These are phyloP conservation scores for Phytophthora quininea DNA, from an alignment of 352 stramenopile species.

Conservation along the genomic window DNA sequence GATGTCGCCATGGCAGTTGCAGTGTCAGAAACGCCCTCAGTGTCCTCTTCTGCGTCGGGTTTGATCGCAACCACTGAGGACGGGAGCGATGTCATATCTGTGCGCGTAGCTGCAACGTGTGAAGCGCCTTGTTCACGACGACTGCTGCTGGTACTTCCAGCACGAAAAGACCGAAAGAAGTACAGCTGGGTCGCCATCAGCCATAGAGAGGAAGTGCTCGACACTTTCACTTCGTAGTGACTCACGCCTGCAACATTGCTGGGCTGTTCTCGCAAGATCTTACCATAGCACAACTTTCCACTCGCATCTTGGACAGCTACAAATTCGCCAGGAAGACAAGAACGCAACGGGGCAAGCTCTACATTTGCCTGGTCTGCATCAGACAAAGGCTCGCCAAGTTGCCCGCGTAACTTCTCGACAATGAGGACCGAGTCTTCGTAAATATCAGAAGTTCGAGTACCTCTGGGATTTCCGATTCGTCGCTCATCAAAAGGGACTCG, in stretches of 20 bases:
- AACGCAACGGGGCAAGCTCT: constrained; percentile 67
- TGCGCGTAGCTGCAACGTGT: background rate
- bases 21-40: constrained; percentile 16
- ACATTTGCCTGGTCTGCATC: constrained; percentile 51
- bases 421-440: constrained; percentile 69
- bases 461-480: constrained; percentile 51
- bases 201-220: constrained; percentile 43
- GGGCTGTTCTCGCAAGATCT: constrained; percentile 54
- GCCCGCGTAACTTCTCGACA: constrained; percentile 69
- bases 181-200: constrained; percentile 67
- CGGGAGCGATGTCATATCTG: constrained; percentile 18
- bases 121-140: constrained; percentile 1
- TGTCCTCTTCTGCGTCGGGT: constrained; percentile 10
- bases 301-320: constrained; percentile 59
- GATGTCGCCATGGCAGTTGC: constrained; percentile 1
- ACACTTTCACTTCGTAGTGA: constrained; percentile 69
- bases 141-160: constrained; percentile 13
- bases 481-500: constrained; percentile 68
- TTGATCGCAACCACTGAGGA: constrained; percentile 34
- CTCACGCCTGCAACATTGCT: constrained; percentile 46
- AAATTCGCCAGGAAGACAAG: constrained; percentile 73
- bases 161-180: constrained; percentile 69
- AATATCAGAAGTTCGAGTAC: constrained; percentile 67
- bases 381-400: constrained; percentile 56
- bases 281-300: constrained; percentile 61